Evolutionary conservation across 2,329 filamentous ascomycete genomes (phyloP).

Genomic region (Aureobasidium sp.): DNA sequence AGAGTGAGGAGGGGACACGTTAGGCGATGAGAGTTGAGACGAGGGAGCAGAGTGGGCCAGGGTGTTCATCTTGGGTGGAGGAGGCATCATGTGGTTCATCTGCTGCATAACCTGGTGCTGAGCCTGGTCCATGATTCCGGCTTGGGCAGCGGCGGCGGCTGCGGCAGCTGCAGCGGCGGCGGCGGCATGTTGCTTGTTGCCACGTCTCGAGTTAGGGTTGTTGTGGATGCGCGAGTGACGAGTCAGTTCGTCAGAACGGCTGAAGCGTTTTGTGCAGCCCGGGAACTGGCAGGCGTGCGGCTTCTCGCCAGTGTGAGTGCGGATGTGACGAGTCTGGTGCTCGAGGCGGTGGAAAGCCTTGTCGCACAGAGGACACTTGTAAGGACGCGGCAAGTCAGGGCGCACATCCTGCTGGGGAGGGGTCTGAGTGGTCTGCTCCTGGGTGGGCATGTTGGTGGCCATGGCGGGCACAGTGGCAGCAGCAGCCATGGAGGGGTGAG

Average conservation of each 20-base stretch:
- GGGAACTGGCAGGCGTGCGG: conserved; percentile 93
- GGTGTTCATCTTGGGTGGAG: conserved; percentile 61
- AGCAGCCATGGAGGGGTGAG: conserved; percentile 32
- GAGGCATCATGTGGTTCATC: conserved; percentile 81
- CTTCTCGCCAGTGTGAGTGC: conserved; percentile 97
- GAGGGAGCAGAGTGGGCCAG: conserved; percentile 82
- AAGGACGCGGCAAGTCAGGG: conserved; percentile 86
- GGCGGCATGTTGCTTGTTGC: conserved; percentile 70
- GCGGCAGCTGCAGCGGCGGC: conserved; percentile 52
- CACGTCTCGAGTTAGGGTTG: conserved; percentile 92
- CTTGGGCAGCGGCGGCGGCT: conserved; percentile 39
- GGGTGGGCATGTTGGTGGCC: conserved; percentile 56
- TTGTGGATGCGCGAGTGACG: conserved; percentile 97
- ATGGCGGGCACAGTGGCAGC: conserved; percentile 38
- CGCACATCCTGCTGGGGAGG: conserved; percentile 57
- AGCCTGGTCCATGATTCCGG: conserved; percentile 42
- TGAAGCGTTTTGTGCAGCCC: conserved; percentile 95
- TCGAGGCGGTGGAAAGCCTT: conserved; percentile 98
- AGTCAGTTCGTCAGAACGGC: conserved; percentile 90
- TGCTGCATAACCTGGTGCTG: conserved; percentile 38
- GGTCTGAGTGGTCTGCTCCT: conserved; percentile 46
- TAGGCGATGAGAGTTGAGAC: conserved; percentile 83
- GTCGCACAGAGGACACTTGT: conserved; percentile 97
- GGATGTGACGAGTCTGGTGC: conserved; percentile 87
- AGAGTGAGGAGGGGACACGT: conserved; percentile 89